Base-by-base conservation (phyloP, 768 basidiomycete genomes). In the Podaxis rugospora region DNA sequence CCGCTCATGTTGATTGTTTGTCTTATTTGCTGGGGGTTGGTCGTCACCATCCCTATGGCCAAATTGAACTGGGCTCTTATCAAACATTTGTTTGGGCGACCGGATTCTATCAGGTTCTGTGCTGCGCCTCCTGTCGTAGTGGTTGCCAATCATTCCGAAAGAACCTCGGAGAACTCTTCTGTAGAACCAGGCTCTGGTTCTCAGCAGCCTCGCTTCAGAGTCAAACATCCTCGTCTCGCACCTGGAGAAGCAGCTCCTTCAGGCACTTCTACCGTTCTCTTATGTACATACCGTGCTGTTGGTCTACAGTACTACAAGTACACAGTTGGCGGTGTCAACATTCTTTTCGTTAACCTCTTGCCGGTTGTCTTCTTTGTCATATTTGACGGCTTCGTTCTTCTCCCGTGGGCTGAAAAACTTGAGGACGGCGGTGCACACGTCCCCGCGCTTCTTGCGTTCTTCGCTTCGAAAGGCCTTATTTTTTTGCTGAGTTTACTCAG, bases 221-320 rank as follows among this genome's bases (percentile, higher is more conserved):
- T 92, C 70, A 89, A 90, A 67, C 85, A 85, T 67, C 83, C 89
- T 1, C 79, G 92, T 50, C 75, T 96, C 13, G 83, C 88, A 7
- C 89, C 91, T 21, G 97, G 97, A 35, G 96, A 99, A 74, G 80
- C 83, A 1, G 95, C 96, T 0, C 97, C 97, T 3, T 83, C 83
- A 10, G 90, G 89, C 18, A 83, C 81, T 36, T 90, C 93, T 46
- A 98, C 92, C 0, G 91, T 99, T 5, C 78, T 99, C 27, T 83
- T 99, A 28, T 99, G 97, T 75, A 96, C 90, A 3, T 98, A 98
- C 72, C 87, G 87, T 23, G 97, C 97, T 1, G 80, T 88, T 55
- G 97, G 96, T 1, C 77, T 85, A 67, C 83, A 95, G 71, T 98
- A 97, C 76, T 98, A 92, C 89, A 99, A 99, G 80, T 99, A 99